These are phyloP conservation scores for Davidsoniella virescens DNA, from an alignment of 2,329 filamentous ascomycete genomes.

Conservation along the genomic window DNA sequence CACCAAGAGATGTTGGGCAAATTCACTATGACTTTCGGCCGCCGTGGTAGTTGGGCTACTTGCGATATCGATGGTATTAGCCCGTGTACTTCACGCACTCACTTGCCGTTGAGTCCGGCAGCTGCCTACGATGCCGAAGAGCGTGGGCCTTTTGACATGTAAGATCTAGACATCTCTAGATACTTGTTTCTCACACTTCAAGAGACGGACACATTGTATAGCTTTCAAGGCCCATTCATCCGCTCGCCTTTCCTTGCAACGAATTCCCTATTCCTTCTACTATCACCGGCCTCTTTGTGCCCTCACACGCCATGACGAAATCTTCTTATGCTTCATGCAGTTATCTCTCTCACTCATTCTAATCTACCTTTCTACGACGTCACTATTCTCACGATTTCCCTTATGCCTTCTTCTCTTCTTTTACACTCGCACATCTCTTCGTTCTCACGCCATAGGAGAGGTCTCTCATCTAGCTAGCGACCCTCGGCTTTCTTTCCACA, in stretches of 20 bases:
- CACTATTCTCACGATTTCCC: not conserved
- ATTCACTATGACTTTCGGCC: constrained; percentile 31
- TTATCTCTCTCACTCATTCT: not conserved
- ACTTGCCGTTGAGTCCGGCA: not conserved
- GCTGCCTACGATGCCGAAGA: not conserved
- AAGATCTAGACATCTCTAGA: not conserved
- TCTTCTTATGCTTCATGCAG: too few relatives aligned
- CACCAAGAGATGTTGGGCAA: constrained; percentile 31
- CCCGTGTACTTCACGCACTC: constrained; percentile 10
- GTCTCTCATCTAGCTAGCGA: not conserved
- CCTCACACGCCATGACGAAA: too few relatives aligned
- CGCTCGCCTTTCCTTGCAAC: not conserved
- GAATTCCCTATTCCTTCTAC: not conserved
- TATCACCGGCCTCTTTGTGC: not conserved
- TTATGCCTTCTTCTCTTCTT: not conserved
- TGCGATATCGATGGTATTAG: constrained; percentile 10
- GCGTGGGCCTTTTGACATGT: not conserved
- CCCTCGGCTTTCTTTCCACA: too few relatives aligned
- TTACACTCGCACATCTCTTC: not conserved
- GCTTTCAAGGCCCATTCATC: not conserved
- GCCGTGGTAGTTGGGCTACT: constrained; percentile 15
- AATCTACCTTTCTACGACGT: not conserved
- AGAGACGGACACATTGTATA: too few relatives aligned
- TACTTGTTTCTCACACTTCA: too few relatives aligned
- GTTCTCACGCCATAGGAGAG: not conserved